These are phyloP conservation scores for Backusella liffmaniae DNA, from an alignment of 192 early-diverging fungal genomes.

Conservation along the genomic window DNA sequence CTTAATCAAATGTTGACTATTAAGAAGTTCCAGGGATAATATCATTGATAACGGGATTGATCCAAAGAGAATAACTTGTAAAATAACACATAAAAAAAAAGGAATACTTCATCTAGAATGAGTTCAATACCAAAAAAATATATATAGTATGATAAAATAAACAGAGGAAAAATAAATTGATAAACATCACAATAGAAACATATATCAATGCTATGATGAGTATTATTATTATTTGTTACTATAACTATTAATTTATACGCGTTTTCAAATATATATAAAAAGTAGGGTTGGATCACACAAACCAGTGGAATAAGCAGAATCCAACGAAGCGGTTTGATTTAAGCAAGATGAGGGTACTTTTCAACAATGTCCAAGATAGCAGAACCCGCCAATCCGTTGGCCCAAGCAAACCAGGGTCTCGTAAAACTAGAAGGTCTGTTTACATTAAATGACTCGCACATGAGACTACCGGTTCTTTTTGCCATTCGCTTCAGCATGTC, in stretches of 20 bases:
- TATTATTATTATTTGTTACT: background rate
- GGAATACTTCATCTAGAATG: background rate
- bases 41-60: background rate
- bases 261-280: background rate
- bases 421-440: constrained; percentile 40
- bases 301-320: background rate
- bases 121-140: no score
- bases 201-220: no score
- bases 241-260: background rate
- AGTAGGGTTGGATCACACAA: background rate
- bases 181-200: background rate
- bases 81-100: background rate
- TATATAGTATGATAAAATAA: background rate
- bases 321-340: background rate
- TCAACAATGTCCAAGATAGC: constrained; percentile 30
- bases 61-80: background rate
- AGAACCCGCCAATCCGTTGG: constrained; percentile 57
- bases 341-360: constrained; percentile 20
- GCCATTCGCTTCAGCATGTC: constrained; percentile 52
- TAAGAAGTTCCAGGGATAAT: constrained; percentile 75
- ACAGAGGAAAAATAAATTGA: background rate
- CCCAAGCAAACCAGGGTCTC: constrained; percentile 60
- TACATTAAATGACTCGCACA: constrained; percentile 64
- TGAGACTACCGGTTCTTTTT: constrained; percentile 50
- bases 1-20: constrained; percentile 81